A percentile compares a stretch with the other conserved stretches of the same genome.
phyloP scores from a whole-genome alignment of 2,329 filamentous ascomycete species.

The Pseudogymnoascus sp. region DNA sequence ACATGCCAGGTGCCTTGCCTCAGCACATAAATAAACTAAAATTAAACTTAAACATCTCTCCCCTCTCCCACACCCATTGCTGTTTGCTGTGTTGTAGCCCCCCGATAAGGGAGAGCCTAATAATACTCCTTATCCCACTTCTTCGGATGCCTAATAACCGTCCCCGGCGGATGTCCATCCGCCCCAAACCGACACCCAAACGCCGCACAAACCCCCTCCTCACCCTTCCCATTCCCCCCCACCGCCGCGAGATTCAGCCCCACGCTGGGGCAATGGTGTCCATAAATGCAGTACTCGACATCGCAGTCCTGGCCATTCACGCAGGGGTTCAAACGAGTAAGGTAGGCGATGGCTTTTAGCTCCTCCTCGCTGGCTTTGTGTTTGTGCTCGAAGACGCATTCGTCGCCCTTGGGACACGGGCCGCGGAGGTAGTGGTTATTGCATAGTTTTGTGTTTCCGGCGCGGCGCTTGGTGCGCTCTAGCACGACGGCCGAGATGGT shows the following conservation, averaged over 20 bases:
- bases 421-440: slow-evolving; percentile 57
- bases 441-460: slow-evolving; percentile 50
- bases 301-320: slow-evolving; percentile 52
- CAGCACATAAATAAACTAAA: slow-evolving; percentile 7
- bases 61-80: not conserved
- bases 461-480: slow-evolving; percentile 51
- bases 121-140: slow-evolving; percentile 12
- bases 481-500: slow-evolving; percentile 39
- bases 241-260: slow-evolving; percentile 14
- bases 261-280: slow-evolving; percentile 43
- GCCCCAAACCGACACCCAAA: slow-evolving; percentile 50
- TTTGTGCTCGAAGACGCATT: slow-evolving; percentile 52
- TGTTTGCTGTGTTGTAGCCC: not conserved
- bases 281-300: slow-evolving; percentile 53
- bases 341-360: slow-evolving; percentile 47
- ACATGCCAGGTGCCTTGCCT: not conserved
- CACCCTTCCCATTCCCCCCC: slow-evolving; percentile 45
- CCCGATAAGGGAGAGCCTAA: not conserved
- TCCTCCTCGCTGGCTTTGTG: slow-evolving; percentile 49
- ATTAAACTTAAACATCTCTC: not conserved
- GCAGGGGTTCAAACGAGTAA: slow-evolving; percentile 54
- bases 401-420: slow-evolving; percentile 47
- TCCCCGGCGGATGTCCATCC: slow-evolving; percentile 51
- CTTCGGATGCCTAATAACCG: slow-evolving; percentile 27
- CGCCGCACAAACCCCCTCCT: slow-evolving; percentile 45